Evolutionary conservation across 2,329 filamentous ascomycete genomes (phyloP), one percentile per base, ranked within the genome.

Genomic region (Fusarium verticillioides): DNA sequence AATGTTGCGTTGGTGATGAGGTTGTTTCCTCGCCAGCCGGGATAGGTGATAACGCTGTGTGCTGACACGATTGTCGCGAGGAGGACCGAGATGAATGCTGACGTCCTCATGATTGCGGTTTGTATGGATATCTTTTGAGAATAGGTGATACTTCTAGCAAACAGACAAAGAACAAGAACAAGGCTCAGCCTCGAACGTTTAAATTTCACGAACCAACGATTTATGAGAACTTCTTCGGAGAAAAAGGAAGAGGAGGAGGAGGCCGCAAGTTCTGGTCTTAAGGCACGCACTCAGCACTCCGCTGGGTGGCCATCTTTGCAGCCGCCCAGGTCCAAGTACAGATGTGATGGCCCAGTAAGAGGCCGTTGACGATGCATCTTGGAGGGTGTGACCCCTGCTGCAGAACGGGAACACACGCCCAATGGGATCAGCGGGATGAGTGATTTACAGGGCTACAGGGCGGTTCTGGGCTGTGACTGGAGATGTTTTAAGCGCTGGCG

Each of bases 1-100:
- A 90, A 96, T 2, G 88, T 91, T 5, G 89, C 90, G 81, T 94
- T 97, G 47, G 92, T 93, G 79, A 92, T 88, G 71, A 97, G 89
- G 81, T 94, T 97, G 85, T 97, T 92, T 73, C 94, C 95, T 88
- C 95, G 85, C 91, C 93, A 96, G 75, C 93, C 93, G 1, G 94
- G 95, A 80, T 97, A 97, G 71, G 92, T 91, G 81, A 97, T 92
- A 79, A 97, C 88, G n/a, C 88, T 93, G 81, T 97, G 94, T n/a
- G 91, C 91, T 39, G 87, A 84, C 71, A 86, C 85, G 77, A 91
- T 73, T 44, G 85, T 82, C 67, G 86, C 86, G 74, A 85, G 77
- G 79, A 83, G 79, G 63, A 88, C 71, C 63, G 84, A 80, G 70
- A 83, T 64, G 61, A 83, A 52, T 47, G 84, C 78, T 77, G 86